Evolutionary conservation across 1,284 basidiomycete species (phyloP).

Genomic region (Tetrapyrgos nigripes): DNA sequence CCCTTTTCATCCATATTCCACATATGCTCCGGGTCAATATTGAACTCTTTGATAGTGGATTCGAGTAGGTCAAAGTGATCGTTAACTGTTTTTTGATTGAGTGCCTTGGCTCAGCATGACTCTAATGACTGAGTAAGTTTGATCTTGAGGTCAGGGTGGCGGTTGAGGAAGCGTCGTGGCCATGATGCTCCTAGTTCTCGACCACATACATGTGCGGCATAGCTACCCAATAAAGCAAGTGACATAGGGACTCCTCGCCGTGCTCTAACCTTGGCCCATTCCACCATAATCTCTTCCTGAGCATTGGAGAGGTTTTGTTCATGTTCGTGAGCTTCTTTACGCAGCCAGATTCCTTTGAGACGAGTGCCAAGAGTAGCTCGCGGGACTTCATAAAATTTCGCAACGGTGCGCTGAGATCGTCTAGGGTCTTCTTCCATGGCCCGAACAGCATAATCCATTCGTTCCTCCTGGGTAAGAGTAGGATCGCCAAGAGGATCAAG

Average conservation of each 20-base stretch:
- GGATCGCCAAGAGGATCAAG: too few relatives aligned
- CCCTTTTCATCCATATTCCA: constrained; percentile 33
- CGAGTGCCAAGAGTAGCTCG: neutral
- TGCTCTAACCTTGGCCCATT: constrained; percentile 1
- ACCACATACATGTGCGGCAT: neutral
- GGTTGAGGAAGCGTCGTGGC: neutral
- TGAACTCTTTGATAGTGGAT: constrained; percentile 13
- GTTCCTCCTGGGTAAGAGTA: too few relatives aligned
- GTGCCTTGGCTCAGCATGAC: constrained; percentile 6
- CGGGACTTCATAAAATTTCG: constrained; percentile 2
- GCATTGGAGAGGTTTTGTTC: neutral
- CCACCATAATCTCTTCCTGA: constrained; percentile 5
- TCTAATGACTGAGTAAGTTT: neutral
- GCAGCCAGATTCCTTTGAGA: neutral
- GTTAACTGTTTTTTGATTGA: constrained; percentile 14
- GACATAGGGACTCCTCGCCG: neutral
- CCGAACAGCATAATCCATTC: too few relatives aligned
- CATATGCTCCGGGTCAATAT: constrained; percentile 24
- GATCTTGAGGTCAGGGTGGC: neutral
- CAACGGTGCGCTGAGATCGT: too few relatives aligned
- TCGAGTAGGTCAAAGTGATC: constrained; percentile 21
- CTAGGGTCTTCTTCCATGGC: too few relatives aligned
- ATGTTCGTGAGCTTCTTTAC: neutral
- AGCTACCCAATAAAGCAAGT: neutral
- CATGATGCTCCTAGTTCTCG: neutral